phyloP scores from a whole-genome alignment of 1,284 basidiomycete species.

The Cerioporus squamosus region DNA sequence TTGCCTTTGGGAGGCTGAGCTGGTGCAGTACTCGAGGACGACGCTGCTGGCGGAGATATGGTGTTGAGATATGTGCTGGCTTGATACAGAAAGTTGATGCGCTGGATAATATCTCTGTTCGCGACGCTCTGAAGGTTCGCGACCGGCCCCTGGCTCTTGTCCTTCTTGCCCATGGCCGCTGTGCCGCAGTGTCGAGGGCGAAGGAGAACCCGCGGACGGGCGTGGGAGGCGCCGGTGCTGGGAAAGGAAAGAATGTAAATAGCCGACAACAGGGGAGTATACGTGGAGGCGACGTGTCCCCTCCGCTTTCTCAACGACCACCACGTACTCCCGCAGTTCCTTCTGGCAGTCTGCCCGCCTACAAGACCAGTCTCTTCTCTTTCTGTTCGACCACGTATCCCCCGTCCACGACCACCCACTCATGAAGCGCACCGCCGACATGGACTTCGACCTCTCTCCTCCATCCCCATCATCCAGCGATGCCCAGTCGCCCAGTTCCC shows the following conservation, averaged over 20 bases:
- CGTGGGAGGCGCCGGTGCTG: constrained; percentile 10
- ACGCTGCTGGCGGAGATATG: constrained; percentile 29
- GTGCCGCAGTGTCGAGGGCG: background rate
- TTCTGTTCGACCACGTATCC: constrained; percentile 32
- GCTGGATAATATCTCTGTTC: constrained; percentile 77
- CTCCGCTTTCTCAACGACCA: constrained; percentile 33
- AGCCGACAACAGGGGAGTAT: constrained; percentile 27
- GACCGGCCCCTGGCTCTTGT: constrained; percentile 54
- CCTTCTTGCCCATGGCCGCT: constrained; percentile 63
- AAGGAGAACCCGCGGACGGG: background rate
- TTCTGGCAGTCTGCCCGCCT: constrained; percentile 32
- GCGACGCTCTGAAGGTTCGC: constrained; percentile 54
- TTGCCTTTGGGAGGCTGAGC: background rate
- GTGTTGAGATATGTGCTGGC: constrained; percentile 69
- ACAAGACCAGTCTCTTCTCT: constrained; percentile 35
- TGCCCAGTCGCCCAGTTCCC: constrained; percentile 33
- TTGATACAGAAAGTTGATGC: constrained; percentile 85
- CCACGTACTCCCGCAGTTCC: constrained; percentile 36
- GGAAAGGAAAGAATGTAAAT: constrained; percentile 25
- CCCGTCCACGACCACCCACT: constrained; percentile 18
- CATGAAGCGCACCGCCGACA: constrained; percentile 39
- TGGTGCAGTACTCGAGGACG: constrained; percentile 1
- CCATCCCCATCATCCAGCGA: constrained; percentile 31
- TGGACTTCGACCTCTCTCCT: constrained; percentile 31
- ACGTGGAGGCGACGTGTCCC: constrained; percentile 33